Evolutionary conservation across 2,329 filamentous ascomycete species (phyloP).

Genomic region (Calonectria pteridis): DNA sequence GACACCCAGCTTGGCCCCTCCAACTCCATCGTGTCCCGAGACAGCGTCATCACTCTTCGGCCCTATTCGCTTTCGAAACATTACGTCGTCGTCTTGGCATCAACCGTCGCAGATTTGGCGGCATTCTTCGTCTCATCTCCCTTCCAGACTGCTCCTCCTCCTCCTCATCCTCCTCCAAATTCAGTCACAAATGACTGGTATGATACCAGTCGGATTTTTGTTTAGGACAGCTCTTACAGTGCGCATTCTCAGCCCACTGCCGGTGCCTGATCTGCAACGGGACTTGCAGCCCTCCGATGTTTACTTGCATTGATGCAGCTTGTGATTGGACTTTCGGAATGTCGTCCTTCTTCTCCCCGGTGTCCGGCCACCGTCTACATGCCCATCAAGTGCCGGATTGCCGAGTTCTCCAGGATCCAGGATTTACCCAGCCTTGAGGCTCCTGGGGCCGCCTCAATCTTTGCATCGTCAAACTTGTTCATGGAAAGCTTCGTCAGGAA

Average conservation of each 20-base stretch:
- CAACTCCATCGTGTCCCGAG: slow-evolving; percentile 17
- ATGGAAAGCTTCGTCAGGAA: slow-evolving; percentile 61
- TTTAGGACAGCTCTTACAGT: background rate
- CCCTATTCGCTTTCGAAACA: background rate
- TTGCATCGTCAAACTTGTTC: slow-evolving; percentile 49
- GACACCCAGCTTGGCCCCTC: background rate
- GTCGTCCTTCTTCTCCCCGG: background rate
- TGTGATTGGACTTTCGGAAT: background rate
- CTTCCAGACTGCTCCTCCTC: background rate
- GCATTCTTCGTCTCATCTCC: slow-evolving; percentile 1
- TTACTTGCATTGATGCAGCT: background rate
- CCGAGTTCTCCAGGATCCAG: slow-evolving; percentile 52
- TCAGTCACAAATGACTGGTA: background rate
- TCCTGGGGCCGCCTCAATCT: slow-evolving; percentile 43
- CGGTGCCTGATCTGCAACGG: background rate
- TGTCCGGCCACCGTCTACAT: slow-evolving; percentile 30
- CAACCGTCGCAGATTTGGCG: background rate
- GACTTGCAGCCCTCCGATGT: background rate
- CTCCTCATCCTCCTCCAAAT: too few relatives aligned
- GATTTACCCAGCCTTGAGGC: slow-evolving; percentile 51
- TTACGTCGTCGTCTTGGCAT: background rate
- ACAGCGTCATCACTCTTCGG: slow-evolving; percentile 11
- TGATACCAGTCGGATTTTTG: background rate
- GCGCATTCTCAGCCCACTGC: background rate
- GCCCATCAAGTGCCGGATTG: slow-evolving; percentile 51